phyloP scores from a whole-genome alignment of 2,329 filamentous ascomycete species.

The Madurella mycetomatis region DNA sequence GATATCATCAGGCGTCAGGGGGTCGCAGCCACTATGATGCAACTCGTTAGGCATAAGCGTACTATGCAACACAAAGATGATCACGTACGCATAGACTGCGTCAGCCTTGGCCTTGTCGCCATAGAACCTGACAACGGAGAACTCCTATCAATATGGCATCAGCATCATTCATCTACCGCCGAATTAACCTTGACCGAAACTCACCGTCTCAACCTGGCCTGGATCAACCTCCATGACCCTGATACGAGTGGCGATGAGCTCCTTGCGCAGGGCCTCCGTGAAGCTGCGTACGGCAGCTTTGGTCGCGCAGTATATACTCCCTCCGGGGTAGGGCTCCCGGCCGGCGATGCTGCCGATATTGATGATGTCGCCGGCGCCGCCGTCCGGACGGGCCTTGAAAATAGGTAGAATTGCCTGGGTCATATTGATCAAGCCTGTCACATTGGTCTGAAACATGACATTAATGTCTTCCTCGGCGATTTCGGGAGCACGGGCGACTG shows the following conservation, averaged over 20 bases:
- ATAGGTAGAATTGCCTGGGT: slow-evolving; percentile 84
- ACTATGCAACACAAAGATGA: background rate
- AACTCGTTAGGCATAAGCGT: background rate
- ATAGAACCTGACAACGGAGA: slow-evolving; percentile 81
- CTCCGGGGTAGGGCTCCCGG: slow-evolving; percentile 77
- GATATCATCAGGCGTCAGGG: slow-evolving; percentile 84
- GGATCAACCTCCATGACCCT: slow-evolving; percentile 86
- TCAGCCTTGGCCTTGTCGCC: slow-evolving; percentile 87
- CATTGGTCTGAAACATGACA: slow-evolving; percentile 88
- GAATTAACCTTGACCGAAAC: slow-evolving; percentile 19
- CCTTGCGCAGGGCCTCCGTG: slow-evolving; percentile 75
- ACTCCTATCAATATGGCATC: slow-evolving; percentile 52
- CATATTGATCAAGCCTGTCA: slow-evolving; percentile 92
- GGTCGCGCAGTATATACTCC: slow-evolving; percentile 87
- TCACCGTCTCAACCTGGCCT: slow-evolving; percentile 83
- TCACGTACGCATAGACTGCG: slow-evolving; percentile 73
- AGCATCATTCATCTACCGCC: too few relatives aligned
- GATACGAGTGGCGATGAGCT: slow-evolving; percentile 75
- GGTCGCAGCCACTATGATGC: slow-evolving; percentile 61
- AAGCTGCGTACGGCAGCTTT: slow-evolving; percentile 86
- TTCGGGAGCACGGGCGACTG: slow-evolving; percentile 55
- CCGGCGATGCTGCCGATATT: slow-evolving; percentile 92
- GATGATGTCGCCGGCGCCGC: slow-evolving; percentile 87
- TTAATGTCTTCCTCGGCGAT: slow-evolving; percentile 80
- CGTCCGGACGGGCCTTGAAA: slow-evolving; percentile 70